Evolutionary conservation across 2,329 filamentous ascomycete genomes (phyloP), one percentile per base, ranked within the genome.

Genomic region (Hypoxylon sp.): DNA sequence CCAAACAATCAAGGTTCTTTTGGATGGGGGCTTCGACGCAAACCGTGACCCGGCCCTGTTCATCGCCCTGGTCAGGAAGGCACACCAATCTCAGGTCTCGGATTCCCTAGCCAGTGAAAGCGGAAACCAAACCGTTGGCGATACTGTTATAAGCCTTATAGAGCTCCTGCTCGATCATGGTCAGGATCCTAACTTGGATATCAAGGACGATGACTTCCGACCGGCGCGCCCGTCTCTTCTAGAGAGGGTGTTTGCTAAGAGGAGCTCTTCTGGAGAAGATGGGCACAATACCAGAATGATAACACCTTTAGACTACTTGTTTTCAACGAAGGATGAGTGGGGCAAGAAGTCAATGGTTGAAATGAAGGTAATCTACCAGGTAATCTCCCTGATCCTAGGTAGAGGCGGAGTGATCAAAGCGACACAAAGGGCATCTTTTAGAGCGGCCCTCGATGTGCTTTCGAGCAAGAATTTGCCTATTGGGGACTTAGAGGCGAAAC

Each of bases 271-370:
- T 20, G 11, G 7, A 11, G 45, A 54, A 7, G 53, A 68, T 18
- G 18, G 11, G 5, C 14, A 48, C 7, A 33, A 57, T 49, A 38
- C 18, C 1, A 11, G 9, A 11, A 42, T 36, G 8, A 56, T 16
- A 22, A 64, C 64, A 7, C 60, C 64, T 7, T 33, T 67, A 8
- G 64, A 67, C 18, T 46, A 50, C 32, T 38, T 58, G 4, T 49
- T 30, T 12, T 16, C 9, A 5, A 8, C 2, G n/a, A 40, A 18
- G 20, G 6, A 3, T 2, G 36, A 20, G 4, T 40, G 36, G 36
- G 49, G 2, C 4, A 38, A 4, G 5, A 12, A 24, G 8, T 22
- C 33, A 16, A 38, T 38, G 14, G 1, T 11, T 2, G 12, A 40
- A 42, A 8, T 54, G 4, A 16, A 2, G 9, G 24, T 44, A 3